Conservation (phyloP, 345 rosid species). For the Limnanthes douglasii region DNA sequence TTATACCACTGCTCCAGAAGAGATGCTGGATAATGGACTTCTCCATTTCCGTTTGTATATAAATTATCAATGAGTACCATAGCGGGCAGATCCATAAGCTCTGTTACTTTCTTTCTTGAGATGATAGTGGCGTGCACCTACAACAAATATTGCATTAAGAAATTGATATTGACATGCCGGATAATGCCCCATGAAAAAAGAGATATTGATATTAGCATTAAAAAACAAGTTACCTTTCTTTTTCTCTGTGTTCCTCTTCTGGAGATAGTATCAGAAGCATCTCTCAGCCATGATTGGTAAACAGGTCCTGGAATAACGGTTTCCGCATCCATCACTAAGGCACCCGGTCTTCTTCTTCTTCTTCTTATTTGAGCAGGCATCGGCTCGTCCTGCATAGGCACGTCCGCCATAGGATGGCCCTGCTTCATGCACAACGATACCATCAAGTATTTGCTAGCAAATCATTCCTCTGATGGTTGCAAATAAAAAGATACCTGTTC, state of each 20-base stretch:
- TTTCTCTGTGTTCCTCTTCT: conserved; percentile 37
- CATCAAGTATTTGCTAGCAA: too few species aligned
- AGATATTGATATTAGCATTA: conserved; percentile 1
- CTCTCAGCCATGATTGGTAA: conserved; percentile 70
- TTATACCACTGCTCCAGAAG: conserved; percentile 51
- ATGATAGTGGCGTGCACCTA: conserved; percentile 24
- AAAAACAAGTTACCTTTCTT: conserved; percentile 33
- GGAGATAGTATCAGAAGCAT: conserved; percentile 39
- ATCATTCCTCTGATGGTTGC: too few species aligned
- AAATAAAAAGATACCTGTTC: conserved; percentile 25
- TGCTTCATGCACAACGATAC: conserved; percentile 23
- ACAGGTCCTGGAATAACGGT: conserved; percentile 43
- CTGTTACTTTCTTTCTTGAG: conserved; percentile 24
- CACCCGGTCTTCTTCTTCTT: conserved; percentile 28
- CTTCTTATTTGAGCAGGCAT: conserved; percentile 26
- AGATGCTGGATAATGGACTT: conserved; percentile 44
- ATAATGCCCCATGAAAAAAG: too few species aligned
- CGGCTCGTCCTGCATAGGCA: too few species aligned
- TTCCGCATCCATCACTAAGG: conserved; percentile 42
- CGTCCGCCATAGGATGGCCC: conserved; percentile 29
- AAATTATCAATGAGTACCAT: conserved; percentile 30
- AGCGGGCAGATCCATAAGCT: conserved; percentile 61
- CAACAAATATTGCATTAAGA: conserved; percentile 4
- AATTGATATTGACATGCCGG: conserved; percentile 5
- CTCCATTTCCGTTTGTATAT: conserved; percentile 13